Evolutionary conservation across 148 eudicot species (phyloP).

Genomic region (Hydrangea macrophylla): DNA sequence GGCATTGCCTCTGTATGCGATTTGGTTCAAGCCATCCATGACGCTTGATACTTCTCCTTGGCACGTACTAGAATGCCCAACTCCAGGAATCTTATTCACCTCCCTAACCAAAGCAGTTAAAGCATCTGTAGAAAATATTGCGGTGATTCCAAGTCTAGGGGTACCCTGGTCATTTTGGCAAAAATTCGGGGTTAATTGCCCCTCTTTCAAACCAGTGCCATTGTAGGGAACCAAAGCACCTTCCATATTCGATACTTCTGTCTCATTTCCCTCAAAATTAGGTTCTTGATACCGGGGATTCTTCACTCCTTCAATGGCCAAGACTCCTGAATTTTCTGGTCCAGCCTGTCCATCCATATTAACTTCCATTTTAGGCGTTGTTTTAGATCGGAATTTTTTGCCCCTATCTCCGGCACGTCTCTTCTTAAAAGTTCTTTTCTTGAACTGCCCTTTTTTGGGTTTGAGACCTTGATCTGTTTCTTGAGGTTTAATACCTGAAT

Average conservation of each 20-base stretch:
- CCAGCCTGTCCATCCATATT: constrained; percentile 15
- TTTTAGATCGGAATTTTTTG: constrained; percentile 11
- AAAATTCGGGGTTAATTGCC: background rate
- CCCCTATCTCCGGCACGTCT: constrained; percentile 8
- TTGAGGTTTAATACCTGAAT: constrained; percentile 19
- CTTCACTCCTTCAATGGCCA: background rate
- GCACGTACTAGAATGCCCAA: constrained; percentile 11
- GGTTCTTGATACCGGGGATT: background rate
- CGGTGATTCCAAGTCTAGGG: background rate
- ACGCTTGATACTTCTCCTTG: constrained; percentile 5
- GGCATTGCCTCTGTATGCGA: background rate
- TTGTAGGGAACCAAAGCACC: background rate
- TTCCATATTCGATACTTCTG: background rate
- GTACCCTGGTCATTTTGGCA: background rate
- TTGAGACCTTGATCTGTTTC: constrained; percentile 39
- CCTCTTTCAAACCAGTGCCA: background rate
- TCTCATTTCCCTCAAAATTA: background rate
- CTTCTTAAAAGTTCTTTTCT: constrained; percentile 32
- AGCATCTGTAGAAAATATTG: background rate
- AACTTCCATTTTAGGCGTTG: constrained; percentile 6
- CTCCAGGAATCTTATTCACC: constrained; percentile 8
- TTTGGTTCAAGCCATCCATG: constrained; percentile 6
- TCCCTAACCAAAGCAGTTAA: background rate
- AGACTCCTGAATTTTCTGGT: background rate
- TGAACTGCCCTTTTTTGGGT: constrained; percentile 46